A percentile compares a stretch with the other conserved stretches of the same genome.
These are phyloP conservation scores for Boletus reticulatus DNA, from an alignment of 768 basidiomycete genomes.

Conservation along the genomic window DNA sequence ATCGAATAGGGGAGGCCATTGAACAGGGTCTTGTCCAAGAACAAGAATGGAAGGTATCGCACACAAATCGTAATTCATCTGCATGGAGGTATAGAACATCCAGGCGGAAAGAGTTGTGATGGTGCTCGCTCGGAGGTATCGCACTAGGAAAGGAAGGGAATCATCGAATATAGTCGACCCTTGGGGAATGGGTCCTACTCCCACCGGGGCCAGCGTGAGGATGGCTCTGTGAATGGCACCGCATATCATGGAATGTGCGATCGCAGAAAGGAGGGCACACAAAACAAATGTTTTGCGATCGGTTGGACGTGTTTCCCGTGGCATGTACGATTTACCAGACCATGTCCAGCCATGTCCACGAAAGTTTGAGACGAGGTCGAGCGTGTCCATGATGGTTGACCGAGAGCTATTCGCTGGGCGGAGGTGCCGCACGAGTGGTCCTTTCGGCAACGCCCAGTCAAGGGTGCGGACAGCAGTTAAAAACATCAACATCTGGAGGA, in stretches of 20 bases:
- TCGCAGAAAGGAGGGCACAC: background rate
- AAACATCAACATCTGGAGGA: background rate
- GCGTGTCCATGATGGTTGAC: background rate
- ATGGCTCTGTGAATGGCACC: background rate
- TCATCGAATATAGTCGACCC: background rate
- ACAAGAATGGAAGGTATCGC: background rate
- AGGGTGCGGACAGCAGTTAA: background rate
- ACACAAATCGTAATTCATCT: background rate
- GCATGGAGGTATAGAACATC: background rate
- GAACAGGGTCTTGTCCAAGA: background rate
- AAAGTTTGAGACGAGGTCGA: background rate
- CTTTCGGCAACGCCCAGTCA: background rate
- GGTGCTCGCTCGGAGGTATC: background rate
- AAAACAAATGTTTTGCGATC: background rate
- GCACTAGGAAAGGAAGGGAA: background rate
- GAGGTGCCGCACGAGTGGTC: background rate
- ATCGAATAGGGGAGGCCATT: background rate
- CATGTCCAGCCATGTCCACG: background rate
- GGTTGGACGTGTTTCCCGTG: background rate
- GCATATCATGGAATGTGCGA: background rate
- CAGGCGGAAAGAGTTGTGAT: background rate
- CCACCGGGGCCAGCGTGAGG: background rate
- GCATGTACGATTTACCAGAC: background rate
- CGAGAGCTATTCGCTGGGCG: background rate
- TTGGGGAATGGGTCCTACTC: background rate